Percentiles rank a stretch among this genome's conserved stretches.
phyloP scores from a whole-genome alignment of 208 protist genomes.

The Trypanosoma congolense region DNA sequence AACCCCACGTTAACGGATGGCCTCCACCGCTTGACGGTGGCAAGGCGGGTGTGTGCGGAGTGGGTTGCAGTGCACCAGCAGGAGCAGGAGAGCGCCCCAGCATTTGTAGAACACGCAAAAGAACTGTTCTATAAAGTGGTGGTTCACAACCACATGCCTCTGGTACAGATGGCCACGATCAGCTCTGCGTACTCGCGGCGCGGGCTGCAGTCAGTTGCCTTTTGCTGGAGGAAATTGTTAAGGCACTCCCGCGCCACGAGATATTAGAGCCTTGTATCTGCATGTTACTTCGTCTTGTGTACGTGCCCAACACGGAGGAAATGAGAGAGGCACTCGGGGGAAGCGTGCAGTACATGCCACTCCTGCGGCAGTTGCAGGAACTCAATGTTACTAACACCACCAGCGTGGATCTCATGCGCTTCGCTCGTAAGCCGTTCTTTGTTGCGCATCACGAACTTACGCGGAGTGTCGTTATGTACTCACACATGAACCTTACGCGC shows the following conservation, averaged over 20 bases:
- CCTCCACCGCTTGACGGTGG: not conserved
- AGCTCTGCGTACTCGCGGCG: slow-evolving; percentile 35
- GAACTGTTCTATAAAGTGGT: slow-evolving; percentile 20
- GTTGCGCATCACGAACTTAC: slow-evolving; percentile 60
- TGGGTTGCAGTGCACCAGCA: slow-evolving; percentile 10
- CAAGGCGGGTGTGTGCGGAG: slow-evolving; percentile 1
- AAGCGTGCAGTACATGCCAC: slow-evolving; percentile 11
- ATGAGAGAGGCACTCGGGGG: slow-evolving; percentile 32
- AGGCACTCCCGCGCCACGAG: slow-evolving; percentile 54
- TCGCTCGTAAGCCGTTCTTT: slow-evolving; percentile 68
- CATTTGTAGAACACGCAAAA: slow-evolving; percentile 11
- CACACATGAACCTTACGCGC: slow-evolving; percentile 36
- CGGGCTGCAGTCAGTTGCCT: slow-evolving; percentile 46
- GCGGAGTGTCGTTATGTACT: slow-evolving; percentile 30
- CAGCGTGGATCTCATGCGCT: slow-evolving; percentile 32
- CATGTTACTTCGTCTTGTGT: slow-evolving; percentile 60
- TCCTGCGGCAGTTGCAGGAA: slow-evolving; percentile 18
- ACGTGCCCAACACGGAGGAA: slow-evolving; percentile 49
- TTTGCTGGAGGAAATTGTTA: slow-evolving; percentile 46
- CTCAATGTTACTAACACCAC: slow-evolving; percentile 7
- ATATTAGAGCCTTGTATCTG: slow-evolving; percentile 48
- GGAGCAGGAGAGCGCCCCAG: slow-evolving; percentile 6
- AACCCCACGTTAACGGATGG: slow-evolving; percentile 2
- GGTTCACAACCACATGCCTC: slow-evolving; percentile 5
- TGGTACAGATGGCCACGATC: slow-evolving; percentile 10